Conservation (phyloP, 352 stramenopile genomes). For the Phytopythium aichiense region DNA sequence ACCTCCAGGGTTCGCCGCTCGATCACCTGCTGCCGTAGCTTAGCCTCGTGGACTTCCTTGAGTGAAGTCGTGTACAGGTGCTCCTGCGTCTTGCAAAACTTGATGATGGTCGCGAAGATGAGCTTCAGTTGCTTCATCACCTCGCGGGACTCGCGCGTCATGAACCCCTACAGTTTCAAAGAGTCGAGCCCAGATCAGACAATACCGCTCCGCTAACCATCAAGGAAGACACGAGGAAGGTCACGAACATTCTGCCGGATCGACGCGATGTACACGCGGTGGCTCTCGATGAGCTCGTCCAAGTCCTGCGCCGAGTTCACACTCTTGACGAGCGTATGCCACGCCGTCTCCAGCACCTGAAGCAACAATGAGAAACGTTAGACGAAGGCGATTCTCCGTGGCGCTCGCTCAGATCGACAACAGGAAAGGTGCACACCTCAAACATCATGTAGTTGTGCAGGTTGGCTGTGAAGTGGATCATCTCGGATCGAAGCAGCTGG, state of each 20-base stretch:
- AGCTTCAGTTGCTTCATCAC: conserved; percentile 74
- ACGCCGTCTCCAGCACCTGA: conserved; percentile 91
- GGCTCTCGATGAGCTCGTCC: conserved; percentile 94
- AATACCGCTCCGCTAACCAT: background rate
- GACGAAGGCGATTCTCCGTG: background rate
- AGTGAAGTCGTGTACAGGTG: conserved; percentile 76
- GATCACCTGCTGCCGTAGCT: conserved; percentile 42
- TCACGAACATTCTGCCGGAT: conserved; percentile 84
- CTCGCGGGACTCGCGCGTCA: conserved; percentile 71
- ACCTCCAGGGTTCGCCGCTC: conserved; percentile 47
- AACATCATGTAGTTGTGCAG: conserved; percentile 99
- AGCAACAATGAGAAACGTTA: background rate
- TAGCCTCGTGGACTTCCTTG: conserved; percentile 62
- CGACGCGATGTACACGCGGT: conserved; percentile 93
- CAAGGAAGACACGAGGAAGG: background rate
- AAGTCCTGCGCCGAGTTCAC: conserved; percentile 90
- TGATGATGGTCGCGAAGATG: conserved; percentile 80
- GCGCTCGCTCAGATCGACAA: too few species aligned
- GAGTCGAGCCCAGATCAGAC: conserved; percentile 2
- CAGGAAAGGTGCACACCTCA: conserved; percentile 50
- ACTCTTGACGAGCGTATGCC: conserved; percentile 89
- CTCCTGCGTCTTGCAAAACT: conserved; percentile 80
- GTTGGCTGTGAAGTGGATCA: conserved; percentile 98
- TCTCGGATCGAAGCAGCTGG: conserved; percentile 94
- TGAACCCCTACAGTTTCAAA: conserved; percentile 59